Base-by-base conservation (phyloP, 257 asterid species). In the Orobanche coerulescens region DNA sequence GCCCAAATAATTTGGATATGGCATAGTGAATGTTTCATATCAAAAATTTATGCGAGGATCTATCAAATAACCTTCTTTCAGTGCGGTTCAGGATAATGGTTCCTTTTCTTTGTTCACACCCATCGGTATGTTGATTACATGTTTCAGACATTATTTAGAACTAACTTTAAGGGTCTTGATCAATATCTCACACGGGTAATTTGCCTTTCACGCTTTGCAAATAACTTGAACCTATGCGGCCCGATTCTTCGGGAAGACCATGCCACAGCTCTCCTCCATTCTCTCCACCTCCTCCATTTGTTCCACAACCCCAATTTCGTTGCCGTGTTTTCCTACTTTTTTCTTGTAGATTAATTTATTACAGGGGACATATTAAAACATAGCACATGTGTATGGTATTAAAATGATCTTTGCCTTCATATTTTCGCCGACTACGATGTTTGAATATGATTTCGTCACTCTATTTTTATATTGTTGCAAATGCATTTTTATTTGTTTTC, bases 181-280 rank as follows among this genome's bases (percentile, higher is more conserved):
- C 64, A 4, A 63, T 47, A 30, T 44, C 68, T 74, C 58, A 81
- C 36, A 25, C 56, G 34, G n/a, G 53, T 58, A 51, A 50, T 64
- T 66, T 54, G 4, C 48, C 39, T 13, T 69, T 62, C 34, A 54
- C 94, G 98, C 81, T 92, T 92, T 76, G 95, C 96, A 7, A 92
- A 92, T 79, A 92, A 92, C 71, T 74, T 86, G 85, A 90, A 82
- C 71, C 79, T 92, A 30, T 92, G 98, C 7, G 98, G 98, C 60
- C 95, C 98, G 2, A 97, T 92, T 68, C 88, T 95, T 44, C n/a
- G n/a, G 95, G 98, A 65, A 82, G 75, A 5, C 98, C 98, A 44
- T 92, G 98, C 82, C 98, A 97, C 1, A 97, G 98, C 68, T 88
- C 98, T 56, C 98, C 98, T 74, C 98, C 97, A 39, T 92, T 92